Base-by-base conservation (phyloP, 306 rosid genomes). In the Crataegus laevigata region DNA sequence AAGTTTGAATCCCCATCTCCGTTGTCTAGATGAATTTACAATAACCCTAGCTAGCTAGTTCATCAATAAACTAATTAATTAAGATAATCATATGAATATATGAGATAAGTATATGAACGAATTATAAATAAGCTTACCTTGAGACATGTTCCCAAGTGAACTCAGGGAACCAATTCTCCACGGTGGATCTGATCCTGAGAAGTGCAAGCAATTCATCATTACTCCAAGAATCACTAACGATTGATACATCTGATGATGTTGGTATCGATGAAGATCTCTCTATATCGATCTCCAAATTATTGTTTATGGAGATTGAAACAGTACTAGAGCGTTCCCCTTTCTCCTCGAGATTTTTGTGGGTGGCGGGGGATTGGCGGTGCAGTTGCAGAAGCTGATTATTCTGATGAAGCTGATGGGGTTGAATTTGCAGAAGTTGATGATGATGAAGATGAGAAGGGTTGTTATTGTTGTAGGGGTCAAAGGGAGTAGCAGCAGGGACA, bases 111-210 rank as follows among this genome's bases (percentile, higher is more conserved):
- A 60, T 6, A 60, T 26, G 66, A 51, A 36, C 21, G 54, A 13
- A 69, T 65, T 77, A 72, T 34, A 22, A 12, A 24, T 54, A 14
- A 30, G 13, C 1, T 14, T 90, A 93, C 98, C 98, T 87, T 51
- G 98, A 91, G 79, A 89, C 92, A 84, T 91, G 91, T 7, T 93
- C 93, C 98, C 98, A 91, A 68, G 90, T 84, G 89, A 89, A 85
- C 0, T 91, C 87, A 1, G 92, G 97, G 86, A 87, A 85, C 86
- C 89, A 89, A 85, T 75, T 83, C 59, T 91, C 92, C 87, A 87
- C 76, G 84, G 67, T 82, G 69, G 98, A 93, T 93, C 97, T 89
- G 91, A 93, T 85, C 75, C 92, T 84, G 66, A 93, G 71, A 3
- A 93, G 92, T 30, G 94, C 90, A 60, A 91, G 88, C 22, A 89